These are phyloP conservation scores for Hyphopichia khmerensis DNA, from an alignment of 1,139 yeast genomes.

Conservation along the genomic window DNA sequence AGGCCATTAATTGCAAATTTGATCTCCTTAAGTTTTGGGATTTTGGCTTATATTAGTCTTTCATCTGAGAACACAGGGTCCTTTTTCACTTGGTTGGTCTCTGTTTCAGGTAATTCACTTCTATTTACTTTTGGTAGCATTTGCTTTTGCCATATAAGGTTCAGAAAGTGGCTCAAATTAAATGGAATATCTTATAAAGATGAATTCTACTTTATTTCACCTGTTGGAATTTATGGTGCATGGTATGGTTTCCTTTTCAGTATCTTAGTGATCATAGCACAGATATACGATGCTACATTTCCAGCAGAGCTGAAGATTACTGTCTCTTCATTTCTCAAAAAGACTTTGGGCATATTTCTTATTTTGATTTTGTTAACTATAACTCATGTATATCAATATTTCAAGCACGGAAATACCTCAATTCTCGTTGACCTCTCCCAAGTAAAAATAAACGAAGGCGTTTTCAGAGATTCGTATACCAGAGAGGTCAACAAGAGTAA, in stretches of 20 bases:
- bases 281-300: conserved; percentile 22
- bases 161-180: conserved; percentile 6
- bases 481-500: conserved; percentile 3
- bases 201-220: conserved; percentile 9
- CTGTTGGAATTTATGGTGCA: conserved; percentile 11
- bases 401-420: conserved; percentile 4
- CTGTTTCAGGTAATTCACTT: conserved; percentile 9
- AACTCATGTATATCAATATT: conserved; percentile 22
- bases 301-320: conserved; percentile 20
- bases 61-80: conserved; percentile 16
- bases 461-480: conserved; percentile 5
- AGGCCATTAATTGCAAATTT: conserved; percentile 25
- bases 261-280: conserved; percentile 7
- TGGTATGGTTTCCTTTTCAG: conserved; percentile 11
- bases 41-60: conserved; percentile 9
- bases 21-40: conserved; percentile 5
- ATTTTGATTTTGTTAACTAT: conserved; percentile 21
- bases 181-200: conserved; percentile 5
- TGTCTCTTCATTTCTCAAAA: conserved; percentile 21
- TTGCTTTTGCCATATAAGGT: conserved; percentile 10
- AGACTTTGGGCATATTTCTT: conserved; percentile 23
- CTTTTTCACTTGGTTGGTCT: conserved; percentile 10
- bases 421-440: conserved; percentile 4
- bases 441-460: conserved; percentile 7
- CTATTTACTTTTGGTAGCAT: conserved; percentile 9